Evolutionary conservation across 2,329 filamentous ascomycete genomes (phyloP), one percentile per base, ranked within the genome.

Genomic region (Aspergillus eucalypticola): DNA sequence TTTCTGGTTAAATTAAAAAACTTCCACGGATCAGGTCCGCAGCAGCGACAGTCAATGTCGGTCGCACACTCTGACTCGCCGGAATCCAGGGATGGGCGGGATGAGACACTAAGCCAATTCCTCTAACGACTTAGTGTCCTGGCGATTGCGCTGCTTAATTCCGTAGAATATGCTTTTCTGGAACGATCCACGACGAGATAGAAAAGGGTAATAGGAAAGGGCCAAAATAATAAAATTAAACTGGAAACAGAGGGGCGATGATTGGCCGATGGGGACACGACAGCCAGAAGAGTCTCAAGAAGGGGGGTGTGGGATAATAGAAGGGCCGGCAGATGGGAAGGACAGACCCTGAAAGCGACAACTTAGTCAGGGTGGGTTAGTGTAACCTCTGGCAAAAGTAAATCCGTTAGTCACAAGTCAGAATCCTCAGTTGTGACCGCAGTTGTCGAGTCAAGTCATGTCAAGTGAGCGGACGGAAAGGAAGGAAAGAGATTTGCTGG

Each of bases 401-500:
- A 42, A 23, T 29, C 35, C 42, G 32, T 44, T 42, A 56, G 48
- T 54, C 48, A 52, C 21, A 55, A 50, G 55, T 61, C 53, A 59
- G 35, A 15, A 54, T 42, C 32, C 10, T 13, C 35, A 38, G 35
- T 54, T 54, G 51, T 19, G 35, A 54, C 39, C 41, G 13, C 29
- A 51, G 42, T 29, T 35, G 32, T 35, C 11, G 32, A 35, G 25
- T 46, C 39, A 48, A 35, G 53, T 59, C 48, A 8, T 8, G 2
- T 27, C 25, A 27, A 27, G 58, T 55, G 35, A 53, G 55, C n/a
- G 29, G 52, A 52, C 29, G 29, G 44, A 60, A 27, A 52, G 46
- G 17, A 58, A 54, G 57, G 51, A 56, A 60, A 64, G 62, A 64
- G 62, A 64, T 64, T 63, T 60, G 61, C 56, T 63, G 57, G 60